Conservation (phyloP, 2,329 filamentous ascomycete genomes). For the Claviceps quebecensis region DNA sequence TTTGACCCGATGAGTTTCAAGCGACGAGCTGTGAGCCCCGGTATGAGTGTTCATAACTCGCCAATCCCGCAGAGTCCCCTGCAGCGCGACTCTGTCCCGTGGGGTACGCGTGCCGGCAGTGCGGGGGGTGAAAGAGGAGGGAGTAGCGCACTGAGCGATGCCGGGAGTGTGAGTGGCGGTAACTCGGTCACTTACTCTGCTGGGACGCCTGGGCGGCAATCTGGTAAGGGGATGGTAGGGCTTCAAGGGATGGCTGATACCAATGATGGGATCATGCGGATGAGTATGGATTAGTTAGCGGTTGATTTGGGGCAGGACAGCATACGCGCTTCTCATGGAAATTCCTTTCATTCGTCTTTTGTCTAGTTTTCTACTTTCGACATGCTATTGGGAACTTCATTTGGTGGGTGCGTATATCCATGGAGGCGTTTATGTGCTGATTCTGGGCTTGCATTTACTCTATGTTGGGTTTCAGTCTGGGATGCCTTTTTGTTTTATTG, state of each 20-base stretch:
- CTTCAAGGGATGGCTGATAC: slow-evolving; percentile 91
- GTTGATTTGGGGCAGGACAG: neutral
- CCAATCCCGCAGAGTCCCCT: slow-evolving; percentile 76
- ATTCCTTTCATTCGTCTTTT: neutral
- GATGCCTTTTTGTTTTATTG: no score
- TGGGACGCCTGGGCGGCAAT: slow-evolving; percentile 27
- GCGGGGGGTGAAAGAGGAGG: slow-evolving; percentile 40
- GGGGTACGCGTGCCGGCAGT: slow-evolving; percentile 57
- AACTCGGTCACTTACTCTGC: slow-evolving; percentile 20
- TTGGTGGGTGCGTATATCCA: no score
- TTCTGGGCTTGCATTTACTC: no score
- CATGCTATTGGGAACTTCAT: neutral
- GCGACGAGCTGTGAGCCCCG: slow-evolving; percentile 77
- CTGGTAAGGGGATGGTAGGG: slow-evolving; percentile 52
- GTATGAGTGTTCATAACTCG: slow-evolving; percentile 81
- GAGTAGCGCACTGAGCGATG: slow-evolving; percentile 38
- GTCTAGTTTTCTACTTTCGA: neutral
- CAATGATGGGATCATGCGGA: slow-evolving; percentile 89
- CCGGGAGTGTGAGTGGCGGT: slow-evolving; percentile 24
- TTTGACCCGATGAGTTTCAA: slow-evolving; percentile 83
- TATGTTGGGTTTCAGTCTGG: no score
- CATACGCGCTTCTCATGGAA: neutral
- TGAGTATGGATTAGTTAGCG: slow-evolving; percentile 67
- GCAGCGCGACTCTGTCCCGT: slow-evolving; percentile 54
- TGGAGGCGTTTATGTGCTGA: no score